phyloP scores from a whole-genome alignment of 2,329 filamentous ascomycete species.

The Hypomyces perniciosus region DNA sequence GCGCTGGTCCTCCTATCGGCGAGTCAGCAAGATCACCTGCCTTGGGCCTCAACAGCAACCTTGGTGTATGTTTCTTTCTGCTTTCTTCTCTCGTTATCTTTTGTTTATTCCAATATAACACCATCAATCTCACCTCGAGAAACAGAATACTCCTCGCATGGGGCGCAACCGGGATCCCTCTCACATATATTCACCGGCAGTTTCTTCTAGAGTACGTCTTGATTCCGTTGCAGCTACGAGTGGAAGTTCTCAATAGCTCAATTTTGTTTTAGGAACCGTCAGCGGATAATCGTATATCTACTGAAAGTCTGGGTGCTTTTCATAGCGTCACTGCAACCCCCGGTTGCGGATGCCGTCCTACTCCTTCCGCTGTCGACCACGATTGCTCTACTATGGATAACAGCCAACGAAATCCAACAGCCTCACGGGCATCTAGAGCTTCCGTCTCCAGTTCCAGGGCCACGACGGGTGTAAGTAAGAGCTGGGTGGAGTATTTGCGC shows the following conservation, averaged over 20 bases:
- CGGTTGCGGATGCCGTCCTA: background rate
- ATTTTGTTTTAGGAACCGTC: background rate
- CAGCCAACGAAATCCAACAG: background rate
- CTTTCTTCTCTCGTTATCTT: background rate
- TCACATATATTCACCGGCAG: background rate
- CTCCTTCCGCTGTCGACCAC: slow-evolving; percentile 2
- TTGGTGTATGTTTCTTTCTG: background rate
- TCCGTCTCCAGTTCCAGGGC: background rate
- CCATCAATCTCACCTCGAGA: background rate
- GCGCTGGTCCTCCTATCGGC: background rate
- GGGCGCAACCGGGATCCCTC: background rate
- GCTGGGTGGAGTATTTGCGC: no score
- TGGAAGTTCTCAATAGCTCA: background rate
- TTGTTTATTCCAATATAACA: no score
- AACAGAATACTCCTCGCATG: slow-evolving; percentile 1
- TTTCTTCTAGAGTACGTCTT: slow-evolving; percentile 1
- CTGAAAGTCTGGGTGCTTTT: background rate
- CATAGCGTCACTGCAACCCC: background rate
- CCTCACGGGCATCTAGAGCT: background rate
- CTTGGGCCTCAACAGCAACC: background rate
- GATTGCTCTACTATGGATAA: background rate
- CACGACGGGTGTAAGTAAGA: background rate
- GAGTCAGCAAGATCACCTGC: background rate
- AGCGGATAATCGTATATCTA: background rate
- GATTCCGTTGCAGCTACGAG: background rate